Percentiles rank a stretch among this genome's conserved stretches.
These are phyloP conservation scores for Fusarium secorum DNA, from an alignment of 2,329 filamentous ascomycete genomes.

Conservation along the genomic window DNA sequence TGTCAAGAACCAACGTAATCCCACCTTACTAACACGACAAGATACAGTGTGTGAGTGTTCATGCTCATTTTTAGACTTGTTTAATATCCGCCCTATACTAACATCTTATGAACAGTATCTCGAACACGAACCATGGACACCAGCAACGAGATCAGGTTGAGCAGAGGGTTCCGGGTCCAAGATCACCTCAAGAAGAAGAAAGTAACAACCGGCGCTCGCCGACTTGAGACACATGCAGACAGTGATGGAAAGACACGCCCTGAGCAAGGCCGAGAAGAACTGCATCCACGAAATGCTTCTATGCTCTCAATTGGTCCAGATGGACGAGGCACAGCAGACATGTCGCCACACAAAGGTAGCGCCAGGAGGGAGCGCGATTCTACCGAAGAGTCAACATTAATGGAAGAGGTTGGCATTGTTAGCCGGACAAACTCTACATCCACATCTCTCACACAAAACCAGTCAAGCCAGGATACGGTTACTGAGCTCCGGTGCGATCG, in stretches of 20 bases:
- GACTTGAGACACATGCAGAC: neutral
- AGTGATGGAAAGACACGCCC: neutral
- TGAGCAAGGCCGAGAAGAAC: constrained; percentile 3
- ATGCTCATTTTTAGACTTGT: neutral
- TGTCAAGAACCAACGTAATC: neutral
- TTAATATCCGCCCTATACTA: neutral
- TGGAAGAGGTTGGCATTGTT: neutral
- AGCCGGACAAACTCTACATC: neutral
- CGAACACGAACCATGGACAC: constrained; percentile 31
- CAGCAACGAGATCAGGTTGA: constrained; percentile 47
- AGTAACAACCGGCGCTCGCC: neutral
- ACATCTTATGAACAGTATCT: constrained; percentile 23
- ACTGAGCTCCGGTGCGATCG: neutral
- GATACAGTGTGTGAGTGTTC: constrained; percentile 25
- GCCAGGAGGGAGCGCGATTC: constrained; percentile 3
- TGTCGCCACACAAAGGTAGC: constrained; percentile 5
- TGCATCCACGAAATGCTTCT: neutral
- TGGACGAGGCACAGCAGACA: neutral
- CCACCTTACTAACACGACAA: constrained; percentile 6
- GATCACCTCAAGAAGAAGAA: constrained; percentile 8
- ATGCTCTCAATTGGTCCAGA: neutral
- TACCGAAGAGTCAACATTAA: neutral
- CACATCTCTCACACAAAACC: neutral
- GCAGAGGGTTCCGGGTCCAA: constrained; percentile 24
- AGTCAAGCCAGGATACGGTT: neutral